phyloP scores from a whole-genome alignment of 1,139 yeast genomes.

The Pichia sp. region DNA sequence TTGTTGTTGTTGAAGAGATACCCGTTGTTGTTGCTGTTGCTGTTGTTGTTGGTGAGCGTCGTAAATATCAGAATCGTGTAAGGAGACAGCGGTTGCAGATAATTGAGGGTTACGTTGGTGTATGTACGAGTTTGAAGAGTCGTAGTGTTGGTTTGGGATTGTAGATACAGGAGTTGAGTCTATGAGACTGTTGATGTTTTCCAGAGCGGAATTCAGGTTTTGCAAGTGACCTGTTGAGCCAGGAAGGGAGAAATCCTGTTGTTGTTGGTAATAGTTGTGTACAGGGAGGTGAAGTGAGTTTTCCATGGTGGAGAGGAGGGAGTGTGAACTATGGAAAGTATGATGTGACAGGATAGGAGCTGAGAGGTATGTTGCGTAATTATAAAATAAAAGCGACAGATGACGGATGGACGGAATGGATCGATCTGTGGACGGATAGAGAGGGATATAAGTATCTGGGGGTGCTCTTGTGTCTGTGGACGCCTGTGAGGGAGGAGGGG shows the following conservation, averaged over 20 bases:
- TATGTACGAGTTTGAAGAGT: background rate
- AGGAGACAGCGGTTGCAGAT: background rate
- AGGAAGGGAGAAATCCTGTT: background rate
- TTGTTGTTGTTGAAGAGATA: background rate
- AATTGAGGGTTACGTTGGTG: constrained; percentile 4
- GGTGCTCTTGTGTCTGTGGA: too few relatives aligned
- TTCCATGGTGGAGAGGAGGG: constrained; percentile 11
- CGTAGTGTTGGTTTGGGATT: background rate
- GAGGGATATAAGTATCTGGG: background rate
- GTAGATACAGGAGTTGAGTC: background rate
- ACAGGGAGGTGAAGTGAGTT: constrained; percentile 14
- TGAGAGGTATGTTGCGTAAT: background rate
- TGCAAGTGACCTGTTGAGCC: background rate
- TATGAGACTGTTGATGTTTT: constrained; percentile 8
- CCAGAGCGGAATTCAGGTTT: constrained; percentile 6
- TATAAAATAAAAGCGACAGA: background rate
- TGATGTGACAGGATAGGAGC: too few relatives aligned
- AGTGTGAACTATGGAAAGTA: too few relatives aligned
- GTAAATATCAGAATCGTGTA: background rate
- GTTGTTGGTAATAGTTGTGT: constrained; percentile 14
- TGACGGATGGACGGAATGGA: too few relatives aligned
- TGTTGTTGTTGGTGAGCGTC: background rate
- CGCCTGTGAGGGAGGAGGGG: too few relatives aligned
- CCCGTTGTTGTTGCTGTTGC: constrained; percentile 1
- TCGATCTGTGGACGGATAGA: background rate